Evolutionary conservation across 1,139 yeast species (phyloP).

Genomic region (Pichia sp.): DNA sequence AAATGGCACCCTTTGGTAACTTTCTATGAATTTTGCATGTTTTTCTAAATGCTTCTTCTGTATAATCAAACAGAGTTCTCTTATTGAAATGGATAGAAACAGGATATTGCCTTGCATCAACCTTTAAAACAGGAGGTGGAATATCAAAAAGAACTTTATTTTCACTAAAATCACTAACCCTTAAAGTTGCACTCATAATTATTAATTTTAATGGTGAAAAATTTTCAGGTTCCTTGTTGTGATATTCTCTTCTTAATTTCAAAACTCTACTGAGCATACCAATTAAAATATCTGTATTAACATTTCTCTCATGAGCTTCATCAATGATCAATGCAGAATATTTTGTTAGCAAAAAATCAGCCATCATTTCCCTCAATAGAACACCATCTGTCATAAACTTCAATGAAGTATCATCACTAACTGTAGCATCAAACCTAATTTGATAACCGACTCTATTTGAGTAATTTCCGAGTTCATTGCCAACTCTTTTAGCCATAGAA

Average conservation of each 20-base stretch:
- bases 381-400: conserved; percentile 99
- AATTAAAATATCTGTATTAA: conserved; percentile 90
- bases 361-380: conserved; percentile 82
- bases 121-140: conserved; percentile 85
- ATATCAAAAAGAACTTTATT: conserved; percentile 60
- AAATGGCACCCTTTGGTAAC: conserved; percentile 91
- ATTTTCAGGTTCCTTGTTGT: conserved; percentile 40
- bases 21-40: conserved; percentile 79
- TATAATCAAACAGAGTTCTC: conserved; percentile 68
- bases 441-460: conserved; percentile 80
- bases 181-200: conserved; percentile 91
- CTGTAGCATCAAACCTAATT: conserved; percentile 79
- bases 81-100: conserved; percentile 89
- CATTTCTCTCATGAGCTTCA: conserved; percentile 96
- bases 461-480: conserved; percentile 75
- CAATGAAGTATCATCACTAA: conserved; percentile 65
- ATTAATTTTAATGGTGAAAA: conserved; percentile 60
- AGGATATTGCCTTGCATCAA: conserved; percentile 94
- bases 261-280: conserved; percentile 93
- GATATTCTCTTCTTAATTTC: conserved; percentile 58
- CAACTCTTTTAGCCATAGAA: conserved; percentile 90
- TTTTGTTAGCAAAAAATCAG: conserved; percentile 70
- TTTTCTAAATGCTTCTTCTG: conserved; percentile 82
- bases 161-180: conserved; percentile 90
- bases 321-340: conserved; percentile 87